A percentile compares a stretch with the other conserved stretches of the same genome.
phyloP scores from a whole-genome alignment of 441 rosid species.

The Populus trichocarpa region DNA sequence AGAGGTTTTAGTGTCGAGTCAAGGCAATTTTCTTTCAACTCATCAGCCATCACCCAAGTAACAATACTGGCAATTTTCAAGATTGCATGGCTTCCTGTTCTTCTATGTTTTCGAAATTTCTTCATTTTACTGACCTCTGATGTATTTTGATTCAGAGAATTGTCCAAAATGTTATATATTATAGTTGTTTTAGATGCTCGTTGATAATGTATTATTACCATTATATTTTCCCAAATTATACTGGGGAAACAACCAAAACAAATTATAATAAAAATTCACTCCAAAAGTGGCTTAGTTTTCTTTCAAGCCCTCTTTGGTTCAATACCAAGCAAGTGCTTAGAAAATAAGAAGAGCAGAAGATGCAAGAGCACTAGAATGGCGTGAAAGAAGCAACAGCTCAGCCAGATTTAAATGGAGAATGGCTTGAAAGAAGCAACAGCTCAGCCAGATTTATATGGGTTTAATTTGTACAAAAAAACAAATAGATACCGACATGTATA shows the following conservation, averaged over 20 bases:
- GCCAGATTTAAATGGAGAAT: slow-evolving; percentile 14
- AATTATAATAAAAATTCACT: no score
- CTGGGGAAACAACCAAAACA: no score
- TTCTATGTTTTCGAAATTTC: neutral
- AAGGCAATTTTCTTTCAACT: neutral
- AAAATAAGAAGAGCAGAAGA: neutral
- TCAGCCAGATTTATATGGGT: slow-evolving; percentile 18
- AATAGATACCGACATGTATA: slow-evolving; percentile 32
- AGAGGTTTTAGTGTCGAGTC: neutral
- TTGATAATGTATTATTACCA: neutral
- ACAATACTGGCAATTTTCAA: slow-evolving; percentile 12
- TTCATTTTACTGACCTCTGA: slow-evolving; percentile 11
- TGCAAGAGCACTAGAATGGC: neutral
- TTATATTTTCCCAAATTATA: neutral
- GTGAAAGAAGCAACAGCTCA: slow-evolving; percentile 6
- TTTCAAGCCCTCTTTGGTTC: neutral
- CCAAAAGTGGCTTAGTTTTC: no score
- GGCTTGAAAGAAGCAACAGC: slow-evolving; percentile 6
- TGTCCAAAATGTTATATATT: slow-evolving; percentile 1
- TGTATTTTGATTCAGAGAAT: slow-evolving; percentile 12
- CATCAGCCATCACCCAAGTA: neutral
- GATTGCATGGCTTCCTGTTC: slow-evolving; percentile 11
- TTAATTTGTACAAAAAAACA: slow-evolving; percentile 33
- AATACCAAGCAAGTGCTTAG: neutral
- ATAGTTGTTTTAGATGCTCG: neutral